Conservation (phyloP, 805 yeast species). For the Yarrowia sp. region DNA sequence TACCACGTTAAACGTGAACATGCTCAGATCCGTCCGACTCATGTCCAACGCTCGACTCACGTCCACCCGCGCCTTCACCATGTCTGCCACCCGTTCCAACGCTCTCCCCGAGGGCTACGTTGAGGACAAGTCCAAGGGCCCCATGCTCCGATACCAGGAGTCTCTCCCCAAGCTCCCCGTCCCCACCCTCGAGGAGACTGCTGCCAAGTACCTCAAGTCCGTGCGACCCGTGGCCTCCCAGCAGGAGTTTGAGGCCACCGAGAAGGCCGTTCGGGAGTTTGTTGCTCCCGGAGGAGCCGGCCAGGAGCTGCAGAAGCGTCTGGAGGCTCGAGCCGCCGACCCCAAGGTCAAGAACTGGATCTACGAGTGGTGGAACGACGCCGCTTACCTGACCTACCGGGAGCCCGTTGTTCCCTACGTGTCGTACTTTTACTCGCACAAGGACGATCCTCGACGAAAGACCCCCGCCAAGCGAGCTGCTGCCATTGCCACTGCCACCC, state of each 20-base stretch:
- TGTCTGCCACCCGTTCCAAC: conserved; percentile 37
- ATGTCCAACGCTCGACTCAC: conserved; percentile 39
- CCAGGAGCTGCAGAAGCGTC: conserved; percentile 69
- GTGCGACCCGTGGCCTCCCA: conserved; percentile 69
- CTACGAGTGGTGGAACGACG: conserved; percentile 90
- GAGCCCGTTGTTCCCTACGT: conserved; percentile 97
- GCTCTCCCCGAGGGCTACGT: conserved; percentile 48
- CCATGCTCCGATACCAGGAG: conserved; percentile 73
- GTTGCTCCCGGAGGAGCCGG: conserved; percentile 67
- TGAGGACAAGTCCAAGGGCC: conserved; percentile 60
- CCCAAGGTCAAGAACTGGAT: conserved; percentile 82
- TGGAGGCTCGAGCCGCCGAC: conserved; percentile 62
- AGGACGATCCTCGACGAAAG: conserved; percentile 57
- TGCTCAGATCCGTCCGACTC: conserved; percentile 38
- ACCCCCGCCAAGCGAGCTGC: conserved; percentile 67
- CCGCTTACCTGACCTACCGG: conserved; percentile 86
- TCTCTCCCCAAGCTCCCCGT: conserved; percentile 86
- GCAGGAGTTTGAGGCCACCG: conserved; percentile 61
- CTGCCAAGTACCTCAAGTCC: conserved; percentile 70
- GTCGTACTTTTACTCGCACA: conserved; percentile 87
- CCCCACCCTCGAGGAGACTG: conserved; percentile 77
- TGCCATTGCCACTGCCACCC: conserved; percentile 69
- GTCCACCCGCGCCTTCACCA: conserved; percentile 36
- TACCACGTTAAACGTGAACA: conserved; percentile 20
- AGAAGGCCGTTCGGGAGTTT: conserved; percentile 69